Conservation (phyloP, 257 asterid genomes). For the Lantana camara region DNA sequence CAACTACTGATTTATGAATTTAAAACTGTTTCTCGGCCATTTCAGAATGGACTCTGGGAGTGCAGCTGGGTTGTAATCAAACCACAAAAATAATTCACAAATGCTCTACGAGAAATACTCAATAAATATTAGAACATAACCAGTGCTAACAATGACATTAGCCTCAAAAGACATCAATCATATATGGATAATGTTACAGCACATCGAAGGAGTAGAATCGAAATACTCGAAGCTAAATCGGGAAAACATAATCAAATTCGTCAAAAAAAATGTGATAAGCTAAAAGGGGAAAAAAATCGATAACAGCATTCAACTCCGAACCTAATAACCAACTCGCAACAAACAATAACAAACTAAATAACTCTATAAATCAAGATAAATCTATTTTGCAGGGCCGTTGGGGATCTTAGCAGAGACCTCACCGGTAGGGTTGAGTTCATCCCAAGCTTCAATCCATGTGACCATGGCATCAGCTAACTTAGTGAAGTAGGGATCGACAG, state of each 20-base stretch:
- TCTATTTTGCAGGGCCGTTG: constrained; percentile 44
- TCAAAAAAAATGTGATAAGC: constrained; percentile 18
- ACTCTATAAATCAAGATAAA: constrained; percentile 4
- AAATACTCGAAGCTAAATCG: constrained; percentile 29
- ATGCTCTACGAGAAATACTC: no score
- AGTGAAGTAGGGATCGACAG: constrained; percentile 63
- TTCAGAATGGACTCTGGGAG: no score
- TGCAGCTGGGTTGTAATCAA: no score
- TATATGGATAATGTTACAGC: no score
- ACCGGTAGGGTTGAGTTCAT: constrained; percentile 72
- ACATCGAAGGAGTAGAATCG: constrained; percentile 10
- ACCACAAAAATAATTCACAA: no score
- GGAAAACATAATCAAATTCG: constrained; percentile 15
- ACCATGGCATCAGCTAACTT: constrained; percentile 83
- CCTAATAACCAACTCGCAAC: constrained; percentile 23
- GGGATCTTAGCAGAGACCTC: constrained; percentile 33
- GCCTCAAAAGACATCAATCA: no score
- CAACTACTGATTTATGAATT: no score
- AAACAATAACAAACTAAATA: constrained; percentile 5
- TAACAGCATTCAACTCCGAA: constrained; percentile 19
- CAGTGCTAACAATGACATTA: no score
- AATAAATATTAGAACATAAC: no score
- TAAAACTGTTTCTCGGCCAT: no score
- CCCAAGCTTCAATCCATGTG: constrained; percentile 90
- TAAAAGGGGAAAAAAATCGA: constrained; percentile 15